phyloP scores from a whole-genome alignment of 2,329 filamentous ascomycete species.

The Phyllosticta citriasiana region DNA sequence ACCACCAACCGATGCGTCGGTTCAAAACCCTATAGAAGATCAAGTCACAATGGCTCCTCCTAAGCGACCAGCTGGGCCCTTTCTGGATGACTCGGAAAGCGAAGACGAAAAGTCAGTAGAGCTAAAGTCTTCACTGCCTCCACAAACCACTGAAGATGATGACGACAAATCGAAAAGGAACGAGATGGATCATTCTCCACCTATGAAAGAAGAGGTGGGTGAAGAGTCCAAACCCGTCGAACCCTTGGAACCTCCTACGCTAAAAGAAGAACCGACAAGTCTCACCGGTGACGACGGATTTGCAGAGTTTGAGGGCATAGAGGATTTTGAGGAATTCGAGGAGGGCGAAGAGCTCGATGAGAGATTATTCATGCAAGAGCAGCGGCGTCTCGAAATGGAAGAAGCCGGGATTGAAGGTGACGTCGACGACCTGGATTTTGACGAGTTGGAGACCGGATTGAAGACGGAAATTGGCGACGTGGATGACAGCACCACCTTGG shows the following conservation, averaged over 20 bases:
- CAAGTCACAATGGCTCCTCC: neutral
- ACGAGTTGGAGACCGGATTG: constrained; percentile 22
- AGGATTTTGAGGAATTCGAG: constrained; percentile 45
- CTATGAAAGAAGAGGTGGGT: constrained; percentile 2
- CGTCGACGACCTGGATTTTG: constrained; percentile 47
- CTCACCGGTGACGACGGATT: constrained; percentile 29
- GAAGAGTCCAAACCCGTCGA: neutral
- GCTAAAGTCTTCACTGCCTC: neutral
- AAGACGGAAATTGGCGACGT: constrained; percentile 8
- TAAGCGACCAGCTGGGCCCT: constrained; percentile 46
- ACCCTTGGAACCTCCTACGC: constrained; percentile 13
- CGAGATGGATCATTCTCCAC: neutral
- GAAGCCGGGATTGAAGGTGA: constrained; percentile 32
- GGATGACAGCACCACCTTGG: neutral
- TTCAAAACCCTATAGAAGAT: neutral
- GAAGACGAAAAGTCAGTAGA: constrained; percentile 33
- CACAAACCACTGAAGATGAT: neutral
- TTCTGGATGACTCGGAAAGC: constrained; percentile 60
- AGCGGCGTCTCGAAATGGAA: constrained; percentile 44
- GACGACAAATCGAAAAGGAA: neutral
- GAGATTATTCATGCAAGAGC: constrained; percentile 63
- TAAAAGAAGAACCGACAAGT: constrained; percentile 42
- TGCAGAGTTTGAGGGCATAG: constrained; percentile 43
- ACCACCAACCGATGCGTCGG: neutral
- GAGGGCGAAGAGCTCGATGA: constrained; percentile 46